phyloP scores from a whole-genome alignment of 352 stramenopile genomes.

The Blastocystis sp. region DNA sequence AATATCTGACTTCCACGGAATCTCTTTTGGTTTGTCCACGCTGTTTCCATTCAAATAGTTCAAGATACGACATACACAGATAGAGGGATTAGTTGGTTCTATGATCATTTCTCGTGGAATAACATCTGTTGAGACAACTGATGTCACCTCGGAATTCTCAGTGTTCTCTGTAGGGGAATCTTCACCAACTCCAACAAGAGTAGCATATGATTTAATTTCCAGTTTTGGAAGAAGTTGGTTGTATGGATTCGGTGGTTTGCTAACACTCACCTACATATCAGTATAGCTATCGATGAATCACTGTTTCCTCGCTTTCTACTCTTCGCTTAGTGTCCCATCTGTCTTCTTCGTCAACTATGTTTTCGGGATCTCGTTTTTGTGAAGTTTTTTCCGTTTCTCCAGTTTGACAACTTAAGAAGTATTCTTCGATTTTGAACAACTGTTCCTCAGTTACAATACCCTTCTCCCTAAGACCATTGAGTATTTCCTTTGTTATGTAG shows the following conservation, averaged over 20 bases:
- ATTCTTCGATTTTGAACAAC: background rate
- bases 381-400: constrained; percentile 3
- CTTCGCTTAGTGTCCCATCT: background rate
- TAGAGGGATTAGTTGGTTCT: background rate
- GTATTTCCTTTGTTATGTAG: constrained; percentile 42
- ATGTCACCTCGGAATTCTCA: background rate
- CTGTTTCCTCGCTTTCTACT: background rate
- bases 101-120: background rate
- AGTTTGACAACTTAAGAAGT: background rate
- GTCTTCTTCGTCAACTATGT: background rate
- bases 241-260: background rate
- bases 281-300: background rate
- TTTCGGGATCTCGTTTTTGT: background rate
- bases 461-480: background rate
- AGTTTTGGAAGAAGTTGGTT: background rate
- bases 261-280: background rate
- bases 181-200: background rate
- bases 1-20: constrained; percentile 11
- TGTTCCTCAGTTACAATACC: constrained; percentile 32
- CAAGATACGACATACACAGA: background rate
- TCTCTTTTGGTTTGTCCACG: background rate
- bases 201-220: background rate
- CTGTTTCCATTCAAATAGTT: background rate
- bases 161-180: background rate
- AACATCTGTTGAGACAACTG: background rate